Base-by-base conservation (phyloP, 2,329 filamentous ascomycete species). In the Trichoderma aggressivum region DNA sequence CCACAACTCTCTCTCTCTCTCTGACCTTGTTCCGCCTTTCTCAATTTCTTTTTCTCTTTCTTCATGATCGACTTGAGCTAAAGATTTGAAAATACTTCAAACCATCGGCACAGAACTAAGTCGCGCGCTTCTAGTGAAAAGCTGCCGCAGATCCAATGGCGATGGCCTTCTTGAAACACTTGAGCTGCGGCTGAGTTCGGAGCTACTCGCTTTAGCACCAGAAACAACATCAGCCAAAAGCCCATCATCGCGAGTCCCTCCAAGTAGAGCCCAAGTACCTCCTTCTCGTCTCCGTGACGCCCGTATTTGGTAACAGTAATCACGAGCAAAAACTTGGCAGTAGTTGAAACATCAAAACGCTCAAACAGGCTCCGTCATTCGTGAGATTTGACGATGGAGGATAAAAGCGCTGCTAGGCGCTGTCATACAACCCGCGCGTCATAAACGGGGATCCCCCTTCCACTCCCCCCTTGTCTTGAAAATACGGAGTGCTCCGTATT, bases 181-280 rank as follows among this genome's bases (percentile, higher is more conserved):
- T 34, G 39, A 64, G 39, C 61, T 64, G 61, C 61, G 61, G 61
- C 61, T 64, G 61, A 64, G 43, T 47, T 64, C 43, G 61, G 61
- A 34, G 61, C 61, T 64, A 50, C 28, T 34, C 26, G 28, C n/a
- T 30, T 32, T 53, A 53, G 47, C 47, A 53, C 47, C 43, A 50
- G 39, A 43, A 50, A 21, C 43, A 50, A 24, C n/a, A n/a, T n/a
- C n/a, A n/a, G n/a, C 5, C 47, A 53, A 24, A 53, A 43, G 39
- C 47, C 47, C 11, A 53, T 53, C 39, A n/a, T 50, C 47, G 21
- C n/a, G 21, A 53, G 47, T 53, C 24, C 12, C 21, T 53, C 5
- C n/a, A 53, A 34, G 32, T 34, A 34, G 32, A 34, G 32, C 32
- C 32, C 32, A 34, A 53, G 47, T 53, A 53, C 47, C 47, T 53